These are phyloP conservation scores for Meredithiella fracta DNA, from an alignment of 2,329 filamentous ascomycete species.

Conservation along the genomic window DNA sequence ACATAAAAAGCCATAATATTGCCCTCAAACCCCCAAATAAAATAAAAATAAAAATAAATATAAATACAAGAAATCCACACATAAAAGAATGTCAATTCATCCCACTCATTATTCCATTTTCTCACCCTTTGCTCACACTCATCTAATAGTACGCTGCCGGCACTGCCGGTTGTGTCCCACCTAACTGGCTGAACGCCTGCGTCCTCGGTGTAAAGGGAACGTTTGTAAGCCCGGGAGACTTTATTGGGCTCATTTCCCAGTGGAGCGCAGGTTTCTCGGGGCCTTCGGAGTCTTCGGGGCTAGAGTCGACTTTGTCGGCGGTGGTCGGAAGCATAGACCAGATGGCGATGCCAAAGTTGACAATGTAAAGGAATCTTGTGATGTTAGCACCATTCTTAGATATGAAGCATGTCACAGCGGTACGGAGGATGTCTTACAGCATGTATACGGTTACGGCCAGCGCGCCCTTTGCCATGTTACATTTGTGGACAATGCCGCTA, in stretches of 20 bases:
- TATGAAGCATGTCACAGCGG: neutral
- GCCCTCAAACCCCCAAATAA: neutral
- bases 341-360: slow-evolving; percentile 31
- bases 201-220: slow-evolving; percentile 48
- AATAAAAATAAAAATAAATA: neutral
- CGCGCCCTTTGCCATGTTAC: slow-evolving; percentile 49
- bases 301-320: slow-evolving; percentile 30
- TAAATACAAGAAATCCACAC: slow-evolving; percentile 3
- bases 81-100: neutral
- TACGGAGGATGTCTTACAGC: slow-evolving; percentile 39
- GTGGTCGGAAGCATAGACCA: slow-evolving; percentile 43
- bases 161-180: slow-evolving; percentile 20
- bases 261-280: slow-evolving; percentile 19
- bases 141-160: slow-evolving; percentile 30
- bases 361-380: slow-evolving; percentile 9
- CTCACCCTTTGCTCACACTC: slow-evolving; percentile 26
- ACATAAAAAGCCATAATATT: neutral
- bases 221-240: slow-evolving; percentile 14
- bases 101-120: slow-evolving; percentile 8
- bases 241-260: slow-evolving; percentile 43
- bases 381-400: slow-evolving; percentile 1
- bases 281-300: slow-evolving; percentile 27
- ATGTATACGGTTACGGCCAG: slow-evolving; percentile 50
- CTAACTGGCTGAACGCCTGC: slow-evolving; percentile 48
- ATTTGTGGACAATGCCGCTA: slow-evolving; percentile 38